Evolutionary conservation across 2,329 filamentous ascomycete genomes (phyloP), one percentile per base, ranked within the genome.

Genomic region (Cladosporium sp.): DNA sequence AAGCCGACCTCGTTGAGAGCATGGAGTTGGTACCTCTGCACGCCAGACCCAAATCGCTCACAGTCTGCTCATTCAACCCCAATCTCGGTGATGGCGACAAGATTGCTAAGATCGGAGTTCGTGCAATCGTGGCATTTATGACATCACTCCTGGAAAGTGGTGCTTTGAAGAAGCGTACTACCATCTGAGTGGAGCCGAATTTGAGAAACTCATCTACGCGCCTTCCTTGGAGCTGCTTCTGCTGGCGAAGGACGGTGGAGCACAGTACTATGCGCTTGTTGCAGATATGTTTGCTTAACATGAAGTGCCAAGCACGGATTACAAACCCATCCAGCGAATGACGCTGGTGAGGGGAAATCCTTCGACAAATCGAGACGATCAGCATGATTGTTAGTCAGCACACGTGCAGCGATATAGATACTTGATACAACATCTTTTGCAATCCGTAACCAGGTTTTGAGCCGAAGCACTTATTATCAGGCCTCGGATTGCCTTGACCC

Each of bases 51-150:
- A 47, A 4, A 15, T 28, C 51, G 14, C 36, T 65, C 21, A 65
- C 62, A 5, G 62, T 65, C 10, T 47, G 34, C n/a, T 65, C 62
- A 18, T 65, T 65, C 54, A 49, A 65, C n/a, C 62, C 62, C 10
- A 49, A 49, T 24, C 14, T 34, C 10, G 62, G 52, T 1, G 62
- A 65, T 34, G 62, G 62, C 8, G 38, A 65, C 41, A 65, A 65
- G 28, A 59, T 65, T 24, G 62, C 62, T 18, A 38, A 8, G 8
- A 59, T 65, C n/a, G 61, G 36, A 36, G 34, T 64, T 30, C 49
- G 38, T 14, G 61, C 61, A n/a, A 24, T 64, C 26, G 34, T 44
- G 8, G 30, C n/a, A 47, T 64, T 64, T 30, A 36, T 62, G 26
- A 38, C 12, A 36, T 62, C 59, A 52, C 49, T 52, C 8, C 28